Percentiles rank a stretch among this genome's conserved stretches.
phyloP scores from a whole-genome alignment of 345 rosid species.

The Rhizophora apiculata region DNA sequence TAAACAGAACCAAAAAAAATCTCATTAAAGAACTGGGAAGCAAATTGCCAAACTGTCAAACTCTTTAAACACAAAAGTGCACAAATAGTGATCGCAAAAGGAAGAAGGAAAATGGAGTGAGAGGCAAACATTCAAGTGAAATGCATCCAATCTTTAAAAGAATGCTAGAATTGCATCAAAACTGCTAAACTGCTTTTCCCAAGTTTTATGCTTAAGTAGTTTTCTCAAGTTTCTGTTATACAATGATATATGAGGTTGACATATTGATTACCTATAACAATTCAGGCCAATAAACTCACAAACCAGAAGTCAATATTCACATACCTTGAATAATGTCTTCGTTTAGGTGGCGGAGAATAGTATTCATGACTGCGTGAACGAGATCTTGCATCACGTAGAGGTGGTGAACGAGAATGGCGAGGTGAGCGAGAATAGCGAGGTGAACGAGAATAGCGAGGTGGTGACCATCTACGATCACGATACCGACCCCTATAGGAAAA shows the following conservation, averaged over 20 bases:
- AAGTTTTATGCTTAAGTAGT: no score
- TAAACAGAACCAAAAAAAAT: background rate
- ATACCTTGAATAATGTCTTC: constrained; percentile 50
- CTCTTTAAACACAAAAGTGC: no score
- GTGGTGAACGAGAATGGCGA: constrained; percentile 68
- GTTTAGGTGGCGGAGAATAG: constrained; percentile 29
- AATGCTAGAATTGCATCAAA: no score
- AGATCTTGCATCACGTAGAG: constrained; percentile 62
- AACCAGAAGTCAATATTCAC: background rate
- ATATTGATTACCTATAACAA: background rate
- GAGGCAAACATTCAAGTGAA: no score
- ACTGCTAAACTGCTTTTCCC: no score
- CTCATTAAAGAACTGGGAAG: background rate
- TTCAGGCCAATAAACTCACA: background rate
- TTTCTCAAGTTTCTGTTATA: no score
- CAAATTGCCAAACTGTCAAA: background rate
- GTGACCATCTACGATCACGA: constrained; percentile 31
- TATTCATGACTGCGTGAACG: constrained; percentile 33
- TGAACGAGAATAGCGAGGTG: constrained; percentile 30
- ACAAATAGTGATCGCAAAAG: no score
- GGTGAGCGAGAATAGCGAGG: constrained; percentile 30
- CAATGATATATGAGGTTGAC: no score
- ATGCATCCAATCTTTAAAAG: no score
- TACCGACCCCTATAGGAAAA: constrained; percentile 13
- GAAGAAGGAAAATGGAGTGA: no score